Evolutionary conservation across 192 early-diverging fungal genomes (phyloP).

Genomic region (Cetraspora pellucida): DNA sequence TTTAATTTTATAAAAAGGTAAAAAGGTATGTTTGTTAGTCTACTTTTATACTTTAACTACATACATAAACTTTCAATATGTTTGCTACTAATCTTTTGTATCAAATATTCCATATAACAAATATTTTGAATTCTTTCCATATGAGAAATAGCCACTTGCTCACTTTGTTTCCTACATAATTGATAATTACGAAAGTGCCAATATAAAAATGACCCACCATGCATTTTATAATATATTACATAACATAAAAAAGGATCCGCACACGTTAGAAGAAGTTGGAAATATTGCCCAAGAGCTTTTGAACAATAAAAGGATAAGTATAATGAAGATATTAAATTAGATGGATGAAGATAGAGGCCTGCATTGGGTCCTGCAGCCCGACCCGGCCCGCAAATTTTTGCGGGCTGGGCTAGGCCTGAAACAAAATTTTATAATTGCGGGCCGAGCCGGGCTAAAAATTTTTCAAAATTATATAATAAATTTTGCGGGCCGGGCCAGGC

Average conservation of each 20-base stretch:
- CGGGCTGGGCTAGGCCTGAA: no score
- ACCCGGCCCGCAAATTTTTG: no score
- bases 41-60: constrained; percentile 6
- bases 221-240: background rate
- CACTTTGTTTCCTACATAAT: background rate
- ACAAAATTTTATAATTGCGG: no score
- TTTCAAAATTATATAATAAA: no score
- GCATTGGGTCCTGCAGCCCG: no score
- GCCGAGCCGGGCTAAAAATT: no score
- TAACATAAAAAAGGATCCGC: background rate
- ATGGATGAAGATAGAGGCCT: background rate
- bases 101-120: constrained; percentile 7
- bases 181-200: constrained; percentile 8
- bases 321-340: background rate
- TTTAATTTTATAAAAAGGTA: background rate
- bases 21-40: background rate
- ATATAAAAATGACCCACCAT: background rate
- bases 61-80: constrained; percentile 17
- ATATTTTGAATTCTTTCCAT: constrained; percentile 23
- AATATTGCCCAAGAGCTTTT: background rate
- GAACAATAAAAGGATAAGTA: background rate
- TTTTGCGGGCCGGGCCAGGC: no score
- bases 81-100: background rate
- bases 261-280: background rate
- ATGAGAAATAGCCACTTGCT: background rate